Evolutionary conservation across 2,329 filamentous ascomycete species (phyloP).

Genomic region (Sordariomycetes sp.): DNA sequence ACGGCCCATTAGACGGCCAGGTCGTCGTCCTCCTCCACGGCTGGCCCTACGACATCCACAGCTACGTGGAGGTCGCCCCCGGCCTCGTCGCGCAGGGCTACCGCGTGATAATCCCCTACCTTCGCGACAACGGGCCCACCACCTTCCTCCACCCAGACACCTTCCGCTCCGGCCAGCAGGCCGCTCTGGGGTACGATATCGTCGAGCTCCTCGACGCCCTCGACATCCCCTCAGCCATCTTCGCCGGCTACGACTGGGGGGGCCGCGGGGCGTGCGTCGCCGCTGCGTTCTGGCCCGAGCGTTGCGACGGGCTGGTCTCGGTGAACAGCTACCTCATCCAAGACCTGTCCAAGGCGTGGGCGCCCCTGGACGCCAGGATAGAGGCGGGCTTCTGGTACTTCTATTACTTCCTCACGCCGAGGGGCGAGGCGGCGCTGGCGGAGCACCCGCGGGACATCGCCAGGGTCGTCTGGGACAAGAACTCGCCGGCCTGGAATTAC

Average conservation of each 20-base stretch:
- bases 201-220: constrained; percentile 15
- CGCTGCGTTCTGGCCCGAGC: constrained; percentile 16
- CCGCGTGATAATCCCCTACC: constrained; percentile 16
- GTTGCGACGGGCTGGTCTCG: constrained; percentile 14
- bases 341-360: constrained; percentile 9
- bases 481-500: constrained; percentile 13
- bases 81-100: constrained; percentile 10
- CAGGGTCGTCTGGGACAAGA: constrained; percentile 12
- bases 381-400: constrained; percentile 15
- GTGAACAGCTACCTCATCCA: constrained; percentile 10
- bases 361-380: constrained; percentile 8
- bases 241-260: constrained; percentile 18
- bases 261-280: constrained; percentile 13
- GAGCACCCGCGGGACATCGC: constrained; percentile 10
- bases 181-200: constrained; percentile 14
- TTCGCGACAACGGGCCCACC: constrained; percentile 15
- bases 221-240: constrained; percentile 12
- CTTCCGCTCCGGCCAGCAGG: constrained; percentile 15
- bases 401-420: constrained; percentile 13
- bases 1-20: constrained; percentile 7
- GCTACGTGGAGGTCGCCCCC: constrained; percentile 13
- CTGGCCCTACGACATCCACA: constrained; percentile 14
- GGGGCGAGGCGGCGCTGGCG: constrained; percentile 10
- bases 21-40: constrained; percentile 15
- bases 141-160: constrained; percentile 10